Evolutionary conservation across 768 basidiomycete species (phyloP).

Genomic region (Scleroderma bovista): DNA sequence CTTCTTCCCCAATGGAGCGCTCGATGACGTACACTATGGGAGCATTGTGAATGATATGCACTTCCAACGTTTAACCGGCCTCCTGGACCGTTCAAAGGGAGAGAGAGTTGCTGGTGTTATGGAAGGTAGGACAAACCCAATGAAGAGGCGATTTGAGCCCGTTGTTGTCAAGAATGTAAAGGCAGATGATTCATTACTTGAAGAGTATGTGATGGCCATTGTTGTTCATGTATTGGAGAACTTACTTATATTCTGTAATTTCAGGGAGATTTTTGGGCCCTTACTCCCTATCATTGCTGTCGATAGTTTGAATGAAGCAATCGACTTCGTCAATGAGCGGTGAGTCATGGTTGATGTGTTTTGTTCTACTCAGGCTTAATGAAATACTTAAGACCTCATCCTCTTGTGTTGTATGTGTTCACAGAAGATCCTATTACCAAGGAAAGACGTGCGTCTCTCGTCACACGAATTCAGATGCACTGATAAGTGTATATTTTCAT

Average conservation of each 20-base stretch:
- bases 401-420: constrained; percentile 63
- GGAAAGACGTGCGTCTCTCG: constrained; percentile 29
- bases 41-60: constrained; percentile 53
- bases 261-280: constrained; percentile 72
- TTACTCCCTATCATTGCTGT: constrained; percentile 59
- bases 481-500: background rate
- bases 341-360: constrained; percentile 16
- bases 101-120: constrained; percentile 46
- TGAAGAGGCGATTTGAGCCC: constrained; percentile 46
- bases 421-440: constrained; percentile 42
- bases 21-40: constrained; percentile 38
- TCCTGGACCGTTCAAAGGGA: constrained; percentile 54
- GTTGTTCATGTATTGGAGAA: background rate
- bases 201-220: constrained; percentile 40
- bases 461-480: background rate
- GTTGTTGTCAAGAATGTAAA: constrained; percentile 54
- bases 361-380: no score
- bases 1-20: constrained; percentile 52
- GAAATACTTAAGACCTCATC: constrained; percentile 39
- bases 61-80: constrained; percentile 44
- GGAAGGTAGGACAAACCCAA: constrained; percentile 31
- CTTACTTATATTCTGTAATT: background rate
- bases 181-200: constrained; percentile 52
- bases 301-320: constrained; percentile 47
- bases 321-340: constrained; percentile 50